Evolutionary conservation across 768 basidiomycete genomes (phyloP).

Genomic region (Kwoniella sp.): DNA sequence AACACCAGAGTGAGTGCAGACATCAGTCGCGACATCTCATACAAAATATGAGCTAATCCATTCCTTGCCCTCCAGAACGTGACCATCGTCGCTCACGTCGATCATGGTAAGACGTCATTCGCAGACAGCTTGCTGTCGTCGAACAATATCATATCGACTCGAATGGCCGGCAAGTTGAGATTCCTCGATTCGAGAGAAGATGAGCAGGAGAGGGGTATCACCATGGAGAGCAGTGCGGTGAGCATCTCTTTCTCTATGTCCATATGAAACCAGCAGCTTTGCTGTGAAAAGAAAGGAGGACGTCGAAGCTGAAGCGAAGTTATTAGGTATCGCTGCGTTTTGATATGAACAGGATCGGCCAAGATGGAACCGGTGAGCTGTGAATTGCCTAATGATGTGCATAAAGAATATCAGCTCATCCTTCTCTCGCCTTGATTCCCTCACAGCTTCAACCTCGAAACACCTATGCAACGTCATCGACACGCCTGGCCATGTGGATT

Average conservation of each 20-base stretch:
- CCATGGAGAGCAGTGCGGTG: slow-evolving; percentile 95
- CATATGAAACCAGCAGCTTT: background rate
- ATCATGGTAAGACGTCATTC: slow-evolving; percentile 77
- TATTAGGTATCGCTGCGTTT: slow-evolving; percentile 72
- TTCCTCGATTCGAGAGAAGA: slow-evolving; percentile 95
- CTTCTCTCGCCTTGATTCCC: no score
- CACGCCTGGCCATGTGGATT: slow-evolving; percentile 98
- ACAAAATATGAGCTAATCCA: slow-evolving; percentile 88
- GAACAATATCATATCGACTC: slow-evolving; percentile 92
- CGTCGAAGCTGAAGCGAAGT: background rate
- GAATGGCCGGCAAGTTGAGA: slow-evolving; percentile 94
- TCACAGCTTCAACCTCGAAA: slow-evolving; percentile 60
- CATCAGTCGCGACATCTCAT: slow-evolving; percentile 61
- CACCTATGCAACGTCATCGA: slow-evolving; percentile 95
- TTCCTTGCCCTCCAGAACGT: slow-evolving; percentile 84
- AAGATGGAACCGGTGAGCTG: slow-evolving; percentile 43
- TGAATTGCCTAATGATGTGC: no score
- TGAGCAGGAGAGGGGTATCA: slow-evolving; percentile 95
- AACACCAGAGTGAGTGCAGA: slow-evolving; percentile 47
- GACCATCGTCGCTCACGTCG: slow-evolving; percentile 58
- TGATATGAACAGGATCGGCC: slow-evolving; percentile 65
- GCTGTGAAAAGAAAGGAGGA: no score
- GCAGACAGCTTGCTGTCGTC: slow-evolving; percentile 95
- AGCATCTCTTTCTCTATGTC: background rate
- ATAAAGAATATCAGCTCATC: no score